These are phyloP conservation scores for Clitopilus passeckerianus DNA, from an alignment of 768 basidiomycete genomes.

Conservation along the genomic window DNA sequence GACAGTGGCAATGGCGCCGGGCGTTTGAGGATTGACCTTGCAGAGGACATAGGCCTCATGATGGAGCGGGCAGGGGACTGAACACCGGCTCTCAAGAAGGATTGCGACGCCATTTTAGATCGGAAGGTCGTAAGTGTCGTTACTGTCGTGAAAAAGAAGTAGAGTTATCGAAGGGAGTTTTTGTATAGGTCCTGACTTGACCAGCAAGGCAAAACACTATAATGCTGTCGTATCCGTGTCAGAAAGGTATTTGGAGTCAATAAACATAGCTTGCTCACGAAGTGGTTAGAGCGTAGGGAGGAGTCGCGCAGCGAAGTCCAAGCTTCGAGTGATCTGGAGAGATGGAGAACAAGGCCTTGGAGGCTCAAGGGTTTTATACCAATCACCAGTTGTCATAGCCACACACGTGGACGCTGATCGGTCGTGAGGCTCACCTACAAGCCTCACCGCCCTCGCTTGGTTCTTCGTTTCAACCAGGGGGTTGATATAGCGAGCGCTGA, in stretches of 20 bases:
- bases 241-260: background rate
- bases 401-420: background rate
- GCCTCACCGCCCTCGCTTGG: background rate
- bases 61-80: conserved; percentile 25
- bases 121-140: conserved; percentile 17
- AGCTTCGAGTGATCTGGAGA: background rate
- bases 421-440: background rate
- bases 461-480: background rate
- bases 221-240: background rate
- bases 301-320: background rate
- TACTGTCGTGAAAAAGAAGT: conserved; percentile 2
- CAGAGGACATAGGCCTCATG: conserved; percentile 15
- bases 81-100: conserved; percentile 28
- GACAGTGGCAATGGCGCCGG: conserved; percentile 31
- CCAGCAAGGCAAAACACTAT: conserved; percentile 38
- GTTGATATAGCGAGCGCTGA: background rate
- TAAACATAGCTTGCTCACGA: background rate
- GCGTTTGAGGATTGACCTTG: conserved; percentile 36
- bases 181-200: conserved; percentile 36
- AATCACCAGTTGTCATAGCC: background rate
- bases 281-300: background rate
- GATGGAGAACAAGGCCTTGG: background rate
- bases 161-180: conserved; percentile 12
- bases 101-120: conserved; percentile 30
- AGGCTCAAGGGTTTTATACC: background rate